Percentiles rank a stretch among this genome's conserved stretches.
These are phyloP conservation scores for Schizophyllum amplum DNA, from an alignment of 1,284 basidiomycete species.

Conservation along the genomic window DNA sequence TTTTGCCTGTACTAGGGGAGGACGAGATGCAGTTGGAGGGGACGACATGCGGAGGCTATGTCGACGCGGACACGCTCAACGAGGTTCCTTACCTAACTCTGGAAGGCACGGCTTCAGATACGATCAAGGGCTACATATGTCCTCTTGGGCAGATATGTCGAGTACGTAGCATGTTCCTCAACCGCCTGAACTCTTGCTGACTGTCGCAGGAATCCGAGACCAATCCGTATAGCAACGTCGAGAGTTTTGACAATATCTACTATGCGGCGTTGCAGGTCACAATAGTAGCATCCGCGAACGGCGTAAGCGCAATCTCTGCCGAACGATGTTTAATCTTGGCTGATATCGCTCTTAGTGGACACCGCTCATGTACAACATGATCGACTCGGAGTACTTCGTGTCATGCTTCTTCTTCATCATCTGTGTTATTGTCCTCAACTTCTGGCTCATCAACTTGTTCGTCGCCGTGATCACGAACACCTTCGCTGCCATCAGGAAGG, in stretches of 20 bases:
- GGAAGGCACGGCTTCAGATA: conserved; percentile 24
- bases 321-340: background rate
- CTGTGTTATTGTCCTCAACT: conserved; percentile 79
- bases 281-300: conserved; percentile 76
- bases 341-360: conserved; percentile 46
- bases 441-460: conserved; percentile 92
- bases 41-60: conserved; percentile 69
- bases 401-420: conserved; percentile 88
- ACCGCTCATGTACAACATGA: conserved; percentile 83
- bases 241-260: conserved; percentile 91
- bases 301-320: conserved; percentile 34
- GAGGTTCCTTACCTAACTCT: conserved; percentile 30
- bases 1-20: conserved; percentile 45
- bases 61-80: background rate
- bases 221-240: conserved; percentile 65
- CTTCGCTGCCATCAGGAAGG: conserved; percentile 83
- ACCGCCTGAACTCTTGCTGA: conserved; percentile 1
- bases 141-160: conserved; percentile 75
- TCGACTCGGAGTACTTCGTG: conserved; percentile 87
- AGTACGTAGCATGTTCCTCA: conserved; percentile 28
- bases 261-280: conserved; percentile 79
- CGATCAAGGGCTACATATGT: conserved; percentile 73
- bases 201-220: conserved; percentile 20
- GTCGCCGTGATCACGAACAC: conserved; percentile 96
- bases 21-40: conserved; percentile 32